These are phyloP conservation scores for Pestalotiopsis fici DNA, from an alignment of 2,329 filamentous ascomycete genomes.

Conservation along the genomic window DNA sequence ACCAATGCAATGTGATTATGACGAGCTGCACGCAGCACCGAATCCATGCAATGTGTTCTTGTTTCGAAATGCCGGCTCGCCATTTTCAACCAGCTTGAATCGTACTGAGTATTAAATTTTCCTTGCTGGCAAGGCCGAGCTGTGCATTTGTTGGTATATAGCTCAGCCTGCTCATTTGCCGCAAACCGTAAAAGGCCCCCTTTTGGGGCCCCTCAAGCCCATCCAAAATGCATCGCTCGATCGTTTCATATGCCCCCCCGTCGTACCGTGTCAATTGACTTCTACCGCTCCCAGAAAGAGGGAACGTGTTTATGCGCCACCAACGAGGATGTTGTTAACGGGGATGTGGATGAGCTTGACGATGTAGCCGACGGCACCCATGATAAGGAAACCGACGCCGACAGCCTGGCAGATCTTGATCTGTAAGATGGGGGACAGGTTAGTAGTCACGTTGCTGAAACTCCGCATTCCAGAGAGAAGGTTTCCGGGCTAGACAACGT, in stretches of 20 bases:
- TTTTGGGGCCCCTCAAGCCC: background rate
- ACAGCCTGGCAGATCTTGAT: constrained; percentile 58
- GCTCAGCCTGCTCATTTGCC: background rate
- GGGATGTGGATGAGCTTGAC: constrained; percentile 74
- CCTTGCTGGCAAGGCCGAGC: background rate
- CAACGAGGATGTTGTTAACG: constrained; percentile 70
- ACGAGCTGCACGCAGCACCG: background rate
- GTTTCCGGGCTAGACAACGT: background rate
- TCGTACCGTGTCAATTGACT: background rate
- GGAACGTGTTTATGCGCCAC: constrained; percentile 52
- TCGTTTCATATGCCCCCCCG: background rate
- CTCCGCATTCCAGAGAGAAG: too few relatives aligned
- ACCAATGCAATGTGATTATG: background rate
- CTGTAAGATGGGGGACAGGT: background rate
- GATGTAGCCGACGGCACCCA: constrained; percentile 68
- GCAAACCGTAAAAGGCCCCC: background rate
- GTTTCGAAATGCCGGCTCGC: background rate
- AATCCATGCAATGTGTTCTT: background rate
- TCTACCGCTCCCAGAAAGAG: background rate
- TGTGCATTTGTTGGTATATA: background rate
- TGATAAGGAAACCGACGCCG: constrained; percentile 69
- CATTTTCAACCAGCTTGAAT: background rate
- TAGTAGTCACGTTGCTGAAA: background rate
- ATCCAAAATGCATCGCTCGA: background rate
- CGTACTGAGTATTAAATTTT: background rate